Percentiles rank a stretch among this genome's conserved stretches.
Conservation (phyloP, 108 stramenopile genomes). For the Cyclotella sp. region DNA sequence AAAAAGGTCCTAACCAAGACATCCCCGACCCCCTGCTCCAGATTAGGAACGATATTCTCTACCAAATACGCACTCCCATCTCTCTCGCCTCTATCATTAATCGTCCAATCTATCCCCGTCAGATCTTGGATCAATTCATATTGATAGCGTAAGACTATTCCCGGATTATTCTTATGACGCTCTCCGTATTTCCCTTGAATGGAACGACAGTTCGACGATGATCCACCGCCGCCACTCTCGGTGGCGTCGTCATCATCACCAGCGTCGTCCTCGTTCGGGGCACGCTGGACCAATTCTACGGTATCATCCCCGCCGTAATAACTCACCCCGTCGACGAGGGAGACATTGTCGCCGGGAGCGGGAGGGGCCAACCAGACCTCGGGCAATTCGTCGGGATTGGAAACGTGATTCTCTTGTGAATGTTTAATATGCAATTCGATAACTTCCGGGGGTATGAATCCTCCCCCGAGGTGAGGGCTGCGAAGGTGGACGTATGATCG, state of each 20-base stretch:
- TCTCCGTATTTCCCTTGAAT: conserved; percentile 13
- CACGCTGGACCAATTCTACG: background rate
- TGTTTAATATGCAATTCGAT: conserved; percentile 6
- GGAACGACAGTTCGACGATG: background rate
- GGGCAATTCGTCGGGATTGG: conserved; percentile 19
- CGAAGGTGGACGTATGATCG: background rate
- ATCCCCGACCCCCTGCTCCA: conserved; percentile 23
- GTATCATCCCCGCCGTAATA: conserved; percentile 2
- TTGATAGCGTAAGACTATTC: conserved; percentile 23
- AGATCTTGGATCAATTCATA: conserved; percentile 39
- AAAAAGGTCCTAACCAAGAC: conserved; percentile 27
- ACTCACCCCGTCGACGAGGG: background rate
- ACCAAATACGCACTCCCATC: conserved; percentile 14
- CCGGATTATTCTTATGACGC: conserved; percentile 11
- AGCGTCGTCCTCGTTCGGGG: background rate
- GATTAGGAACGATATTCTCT: conserved; percentile 21
- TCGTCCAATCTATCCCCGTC: background rate
- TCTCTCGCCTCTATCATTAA: background rate
- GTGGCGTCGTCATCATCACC: background rate
- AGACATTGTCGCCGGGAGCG: background rate
- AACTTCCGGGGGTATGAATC: background rate
- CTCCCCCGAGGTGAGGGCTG: background rate
- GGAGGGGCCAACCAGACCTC: conserved; percentile 16
- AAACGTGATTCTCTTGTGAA: conserved; percentile 4
- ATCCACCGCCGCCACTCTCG: background rate